Evolutionary conservation across 2,329 filamentous ascomycete species (phyloP), one percentile per base, ranked within the genome.

Genomic region (Tolypocladium pustulatum): DNA sequence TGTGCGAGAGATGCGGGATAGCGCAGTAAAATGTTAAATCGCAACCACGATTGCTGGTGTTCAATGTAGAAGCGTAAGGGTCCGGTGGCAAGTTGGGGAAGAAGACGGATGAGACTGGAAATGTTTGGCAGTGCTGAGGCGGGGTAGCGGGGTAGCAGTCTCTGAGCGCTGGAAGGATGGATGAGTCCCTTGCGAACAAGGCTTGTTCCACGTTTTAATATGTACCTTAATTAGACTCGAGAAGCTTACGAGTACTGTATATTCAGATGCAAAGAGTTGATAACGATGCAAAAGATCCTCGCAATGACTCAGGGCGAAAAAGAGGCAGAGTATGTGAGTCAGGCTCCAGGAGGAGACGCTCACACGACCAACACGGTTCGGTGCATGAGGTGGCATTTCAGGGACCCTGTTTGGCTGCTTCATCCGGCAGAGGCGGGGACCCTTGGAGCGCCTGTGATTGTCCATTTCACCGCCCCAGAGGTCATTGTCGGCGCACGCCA

Each of bases 71-170:
- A 51, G 25, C 27, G 46, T 51, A 34, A 34, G 5, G 49, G 27
- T 34, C 17, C 13, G 49, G 30, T 52, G 27, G 49, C 17, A 17
- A 32, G 49, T 32, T 32, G 27, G 17, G 17, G 49, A 52, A 8
- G 46, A 51, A 32, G 27, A 52, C 27, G 9, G 30, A n/a, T 32
- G 7, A 41, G 27, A 17, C 41, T 59, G 58, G 54, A 55, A 57
- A 53, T 59, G 62, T 60, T 59, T 65, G 60, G 64, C 58, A 62
- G 60, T n/a, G 43, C 20, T 55, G 65, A 67, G 70, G 71, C 69
- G 71, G 71, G 71, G 71, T 72, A 73, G 71, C 69, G 71, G 71
- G 71, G 71, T 72, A 69, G 53, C 53, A 30, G 53, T 13, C n/a
- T 13, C 3, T 17, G 27, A 52, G 49, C 8, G 27, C 20, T 13